These are phyloP conservation scores for Agaricus bisporus DNA, from an alignment of 768 basidiomycete species.

Conservation along the genomic window DNA sequence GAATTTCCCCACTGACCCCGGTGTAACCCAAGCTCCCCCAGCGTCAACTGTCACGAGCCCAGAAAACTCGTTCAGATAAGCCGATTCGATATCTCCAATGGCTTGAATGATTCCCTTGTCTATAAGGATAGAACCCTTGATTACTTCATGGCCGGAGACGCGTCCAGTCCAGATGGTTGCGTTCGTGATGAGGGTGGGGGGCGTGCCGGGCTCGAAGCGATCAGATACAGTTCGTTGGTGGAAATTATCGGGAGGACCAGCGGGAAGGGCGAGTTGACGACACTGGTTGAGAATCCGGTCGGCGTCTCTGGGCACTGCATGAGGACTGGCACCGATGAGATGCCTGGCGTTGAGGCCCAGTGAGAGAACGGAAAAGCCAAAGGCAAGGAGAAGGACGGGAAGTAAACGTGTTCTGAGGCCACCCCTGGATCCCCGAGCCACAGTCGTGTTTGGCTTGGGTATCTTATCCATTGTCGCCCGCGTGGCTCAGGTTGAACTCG, in stretches of 20 bases:
- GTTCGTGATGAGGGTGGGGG: constrained; percentile 60
- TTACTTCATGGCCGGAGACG: constrained; percentile 45
- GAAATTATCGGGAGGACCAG: constrained; percentile 41
- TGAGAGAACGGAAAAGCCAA: constrained; percentile 9
- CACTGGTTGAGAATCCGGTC: constrained; percentile 44
- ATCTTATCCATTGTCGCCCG: constrained; percentile 25
- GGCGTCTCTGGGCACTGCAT: constrained; percentile 30
- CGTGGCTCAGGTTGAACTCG: background rate
- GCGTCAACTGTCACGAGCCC: constrained; percentile 42
- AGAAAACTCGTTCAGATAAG: constrained; percentile 15
- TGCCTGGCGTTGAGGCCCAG: background rate
- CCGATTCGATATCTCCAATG: constrained; percentile 36
- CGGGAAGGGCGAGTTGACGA: constrained; percentile 36
- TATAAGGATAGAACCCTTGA: constrained; percentile 54
- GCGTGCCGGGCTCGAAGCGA: constrained; percentile 56
- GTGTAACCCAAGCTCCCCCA: constrained; percentile 68
- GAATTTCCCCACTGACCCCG: constrained; percentile 33
- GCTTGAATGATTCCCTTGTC: constrained; percentile 51
- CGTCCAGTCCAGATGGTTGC: constrained; percentile 64
- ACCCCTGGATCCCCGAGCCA: background rate
- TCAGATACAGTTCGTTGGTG: constrained; percentile 43
- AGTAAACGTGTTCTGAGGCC: constrained; percentile 6
- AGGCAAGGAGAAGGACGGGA: background rate
- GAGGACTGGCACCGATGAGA: background rate
- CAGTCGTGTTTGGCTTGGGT: constrained; percentile 16